Conservation (phyloP, 148 eudicot genomes). For the Rhododendron kiyosumense region DNA sequence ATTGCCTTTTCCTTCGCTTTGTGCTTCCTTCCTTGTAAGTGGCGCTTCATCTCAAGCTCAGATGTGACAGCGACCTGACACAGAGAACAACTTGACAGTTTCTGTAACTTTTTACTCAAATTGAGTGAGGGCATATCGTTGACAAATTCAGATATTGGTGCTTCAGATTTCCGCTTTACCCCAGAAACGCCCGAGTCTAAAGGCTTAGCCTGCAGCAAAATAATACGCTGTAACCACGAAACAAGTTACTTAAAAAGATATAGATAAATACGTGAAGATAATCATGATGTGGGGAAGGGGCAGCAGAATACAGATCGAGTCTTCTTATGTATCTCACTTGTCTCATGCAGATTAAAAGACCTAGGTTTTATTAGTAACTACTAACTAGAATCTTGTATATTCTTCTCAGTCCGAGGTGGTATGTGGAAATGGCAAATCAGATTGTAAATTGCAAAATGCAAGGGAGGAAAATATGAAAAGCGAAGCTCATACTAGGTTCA, state of each 20-base stretch:
- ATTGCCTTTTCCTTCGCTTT: neutral
- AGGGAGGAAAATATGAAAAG: too few species aligned
- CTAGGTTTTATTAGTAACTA: too few species aligned
- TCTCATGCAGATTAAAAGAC: too few species aligned
- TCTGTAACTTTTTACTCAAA: neutral
- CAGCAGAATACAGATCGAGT: neutral
- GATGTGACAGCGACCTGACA: neutral
- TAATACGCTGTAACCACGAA: neutral
- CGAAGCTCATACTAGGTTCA: neutral
- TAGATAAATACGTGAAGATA: neutral
- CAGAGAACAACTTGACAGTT: neutral
- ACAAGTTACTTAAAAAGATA: neutral
- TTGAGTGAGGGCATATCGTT: too few species aligned
- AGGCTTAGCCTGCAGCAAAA: neutral
- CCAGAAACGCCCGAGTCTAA: too few species aligned
- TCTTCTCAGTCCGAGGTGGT: too few species aligned
- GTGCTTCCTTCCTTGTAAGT: slow-evolving; percentile 5
- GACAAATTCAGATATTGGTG: too few species aligned
- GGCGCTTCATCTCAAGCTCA: neutral
- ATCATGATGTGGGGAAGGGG: neutral
- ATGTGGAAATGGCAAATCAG: too few species aligned
- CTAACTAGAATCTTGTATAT: too few species aligned
- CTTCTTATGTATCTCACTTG: too few species aligned
- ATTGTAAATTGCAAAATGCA: too few species aligned
- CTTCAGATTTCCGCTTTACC: too few species aligned